Conservation (phyloP, 2,329 filamentous ascomycete genomes). For the Xylaria digitata region DNA sequence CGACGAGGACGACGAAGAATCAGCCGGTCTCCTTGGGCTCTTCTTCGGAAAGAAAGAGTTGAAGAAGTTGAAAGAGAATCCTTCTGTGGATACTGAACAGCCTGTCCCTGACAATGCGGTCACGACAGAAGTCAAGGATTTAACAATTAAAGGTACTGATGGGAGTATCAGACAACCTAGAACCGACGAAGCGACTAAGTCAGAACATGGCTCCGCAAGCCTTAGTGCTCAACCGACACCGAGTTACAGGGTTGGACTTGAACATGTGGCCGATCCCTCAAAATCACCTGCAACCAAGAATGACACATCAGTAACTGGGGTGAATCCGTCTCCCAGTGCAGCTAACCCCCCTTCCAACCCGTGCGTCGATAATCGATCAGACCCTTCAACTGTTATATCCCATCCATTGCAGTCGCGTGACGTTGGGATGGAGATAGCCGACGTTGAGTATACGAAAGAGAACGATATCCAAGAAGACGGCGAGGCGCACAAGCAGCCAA, state of each 20-base stretch:
- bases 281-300: background rate
- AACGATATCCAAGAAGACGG: constrained; percentile 22
- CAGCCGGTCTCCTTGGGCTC: constrained; percentile 64
- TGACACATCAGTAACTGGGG: background rate
- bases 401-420: constrained; percentile 40
- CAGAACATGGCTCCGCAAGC: background rate
- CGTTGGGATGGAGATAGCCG: constrained; percentile 43
- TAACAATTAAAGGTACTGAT: constrained; percentile 15
- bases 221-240: background rate
- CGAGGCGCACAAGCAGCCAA: constrained; percentile 4
- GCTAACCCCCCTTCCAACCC: constrained; percentile 34
- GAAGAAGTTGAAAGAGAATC: constrained; percentile 61
- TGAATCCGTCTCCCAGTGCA: background rate
- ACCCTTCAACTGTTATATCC: constrained; percentile 37
- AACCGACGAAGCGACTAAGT: background rate
- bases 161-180: background rate
- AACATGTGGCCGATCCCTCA: background rate
- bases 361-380: constrained; percentile 36
- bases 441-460: constrained; percentile 41
- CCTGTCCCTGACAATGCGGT: constrained; percentile 47
- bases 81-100: constrained; percentile 43
- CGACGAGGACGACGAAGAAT: constrained; percentile 57
- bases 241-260: background rate
- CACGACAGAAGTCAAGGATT: constrained; percentile 50
- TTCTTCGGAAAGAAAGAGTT: constrained; percentile 70